Base-by-base conservation (phyloP, 2,329 filamentous ascomycete species). In the Diaporthe sp. region DNA sequence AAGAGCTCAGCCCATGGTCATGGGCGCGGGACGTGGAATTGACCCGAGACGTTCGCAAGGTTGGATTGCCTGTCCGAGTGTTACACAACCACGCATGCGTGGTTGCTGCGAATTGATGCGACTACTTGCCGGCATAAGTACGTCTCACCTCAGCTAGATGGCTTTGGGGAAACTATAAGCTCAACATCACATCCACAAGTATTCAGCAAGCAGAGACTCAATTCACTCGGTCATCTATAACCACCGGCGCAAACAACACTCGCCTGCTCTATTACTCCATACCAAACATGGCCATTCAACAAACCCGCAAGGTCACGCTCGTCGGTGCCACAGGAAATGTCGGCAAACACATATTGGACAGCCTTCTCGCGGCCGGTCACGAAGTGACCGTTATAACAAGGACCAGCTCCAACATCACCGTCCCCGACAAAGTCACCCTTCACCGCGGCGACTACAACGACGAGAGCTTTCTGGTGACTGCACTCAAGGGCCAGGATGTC, bases 361-460 rank as follows among this genome's bases (percentile, higher is more conserved):
- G 42, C 61, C 61, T 65, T 10, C 25, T 65, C 37, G 42, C 39
- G 4, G 61, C 42, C 1, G 61, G 61, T 4, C 61, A 65, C 42
- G 25, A 65, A 49, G 61, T 65, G 0, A 46, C 1, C 61, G 61
- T 65, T 2, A 65, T 65, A 10, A 65, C 61, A 4, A 17, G 61
- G 2, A 10, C 61, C 42, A 46, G 61, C 42, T 65, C 61, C 2
- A 65, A 46, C 25, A 22, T 44, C 42, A 65, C 39, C 42, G 61
- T 65, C 0, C 61, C 61, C 0, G 42, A 65, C 19, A 46, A 46
- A 1, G 61, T 49, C 42, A 28, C 61, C 9, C 17, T 65, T 2
- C 61, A 65, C 61, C 61, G 61, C 19, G 61, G 61, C 9, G 25
- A 65, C 61, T 65, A 65, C 28, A 65, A n/a, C 10, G 61, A 65